These are phyloP conservation scores for Suhomyces terraborum DNA, from an alignment of 1,139 yeast genomes.

Conservation along the genomic window DNA sequence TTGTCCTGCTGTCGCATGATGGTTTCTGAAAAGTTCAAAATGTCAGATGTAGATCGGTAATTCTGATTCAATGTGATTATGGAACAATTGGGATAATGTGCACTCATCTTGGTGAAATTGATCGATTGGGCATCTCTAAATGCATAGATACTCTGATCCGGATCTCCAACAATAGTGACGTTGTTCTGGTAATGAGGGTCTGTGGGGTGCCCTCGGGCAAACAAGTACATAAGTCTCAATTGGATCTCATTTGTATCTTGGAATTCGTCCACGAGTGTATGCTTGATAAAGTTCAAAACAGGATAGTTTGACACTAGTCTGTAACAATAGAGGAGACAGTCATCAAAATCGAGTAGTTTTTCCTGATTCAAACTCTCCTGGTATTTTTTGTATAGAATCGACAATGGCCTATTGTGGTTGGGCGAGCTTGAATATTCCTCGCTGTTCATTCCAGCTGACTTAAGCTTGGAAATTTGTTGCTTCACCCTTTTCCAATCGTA, in stretches of 20 bases:
- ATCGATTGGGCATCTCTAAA: constrained; percentile 77
- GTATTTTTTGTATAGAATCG: constrained; percentile 50
- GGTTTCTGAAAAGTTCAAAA: constrained; percentile 63
- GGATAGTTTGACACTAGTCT: constrained; percentile 47
- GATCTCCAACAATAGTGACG: constrained; percentile 91
- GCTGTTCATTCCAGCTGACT: constrained; percentile 49
- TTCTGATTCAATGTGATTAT: constrained; percentile 60
- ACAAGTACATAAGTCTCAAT: constrained; percentile 60
- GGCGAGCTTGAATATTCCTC: constrained; percentile 30
- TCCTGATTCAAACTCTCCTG: constrained; percentile 47
- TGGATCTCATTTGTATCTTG: constrained; percentile 89
- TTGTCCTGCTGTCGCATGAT: constrained; percentile 64
- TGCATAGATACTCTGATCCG: constrained; percentile 91
- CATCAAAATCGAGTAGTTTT: constrained; percentile 77
- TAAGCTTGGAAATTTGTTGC: constrained; percentile 53
- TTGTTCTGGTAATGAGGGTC: constrained; percentile 35
- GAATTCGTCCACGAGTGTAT: constrained; percentile 88
- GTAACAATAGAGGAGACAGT: constrained; percentile 62
- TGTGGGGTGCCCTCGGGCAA: constrained; percentile 48
- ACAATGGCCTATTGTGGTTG: constrained; percentile 21
- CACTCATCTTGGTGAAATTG: constrained; percentile 64
- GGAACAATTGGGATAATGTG: constrained; percentile 37
- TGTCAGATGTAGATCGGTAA: constrained; percentile 75
- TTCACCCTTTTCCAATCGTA: constrained; percentile 41
- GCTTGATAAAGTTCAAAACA: constrained; percentile 55